Evolutionary conservation across 2,329 filamentous ascomycete species (phyloP).

Genomic region (Alternaria hordeiaustralica): DNA sequence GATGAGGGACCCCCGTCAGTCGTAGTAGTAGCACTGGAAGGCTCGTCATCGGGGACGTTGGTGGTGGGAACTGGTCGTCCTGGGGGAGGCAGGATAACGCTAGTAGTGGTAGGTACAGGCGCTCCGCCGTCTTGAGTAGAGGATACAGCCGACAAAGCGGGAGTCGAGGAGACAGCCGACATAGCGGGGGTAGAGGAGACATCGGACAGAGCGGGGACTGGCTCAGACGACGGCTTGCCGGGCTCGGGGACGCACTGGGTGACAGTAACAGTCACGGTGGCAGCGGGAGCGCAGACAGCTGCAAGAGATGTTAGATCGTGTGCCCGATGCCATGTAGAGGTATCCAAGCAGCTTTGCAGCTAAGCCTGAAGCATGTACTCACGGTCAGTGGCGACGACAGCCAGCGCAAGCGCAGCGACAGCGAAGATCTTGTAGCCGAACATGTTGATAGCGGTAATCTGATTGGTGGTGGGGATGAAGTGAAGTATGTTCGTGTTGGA

Average conservation of each 20-base stretch:
- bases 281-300: slow-evolving; percentile 22
- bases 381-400: slow-evolving; percentile 28
- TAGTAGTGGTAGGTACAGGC: slow-evolving; percentile 8
- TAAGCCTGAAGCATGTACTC: slow-evolving; percentile 3
- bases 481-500: slow-evolving; percentile 24
- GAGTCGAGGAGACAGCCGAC: slow-evolving; percentile 20
- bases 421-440: slow-evolving; percentile 34
- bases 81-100: slow-evolving; percentile 10
- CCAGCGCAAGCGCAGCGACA: slow-evolving; percentile 25
- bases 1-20: slow-evolving; percentile 11
- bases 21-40: neutral
- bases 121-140: slow-evolving; percentile 18
- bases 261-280: slow-evolving; percentile 36
- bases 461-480: slow-evolving; percentile 14
- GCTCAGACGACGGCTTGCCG: slow-evolving; percentile 2
- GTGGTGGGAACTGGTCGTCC: slow-evolving; percentile 11
- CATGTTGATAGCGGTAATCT: slow-evolving; percentile 31
- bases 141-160: slow-evolving; percentile 22
- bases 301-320: slow-evolving; percentile 17
- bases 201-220: slow-evolving; percentile 7
- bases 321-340: neutral
- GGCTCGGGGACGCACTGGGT: slow-evolving; percentile 28
- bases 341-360: neutral
- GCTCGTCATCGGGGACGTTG: neutral
- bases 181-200: slow-evolving; percentile 17